phyloP scores from a whole-genome alignment of 306 rosid species.

The Ochetophila trinervis region DNA sequence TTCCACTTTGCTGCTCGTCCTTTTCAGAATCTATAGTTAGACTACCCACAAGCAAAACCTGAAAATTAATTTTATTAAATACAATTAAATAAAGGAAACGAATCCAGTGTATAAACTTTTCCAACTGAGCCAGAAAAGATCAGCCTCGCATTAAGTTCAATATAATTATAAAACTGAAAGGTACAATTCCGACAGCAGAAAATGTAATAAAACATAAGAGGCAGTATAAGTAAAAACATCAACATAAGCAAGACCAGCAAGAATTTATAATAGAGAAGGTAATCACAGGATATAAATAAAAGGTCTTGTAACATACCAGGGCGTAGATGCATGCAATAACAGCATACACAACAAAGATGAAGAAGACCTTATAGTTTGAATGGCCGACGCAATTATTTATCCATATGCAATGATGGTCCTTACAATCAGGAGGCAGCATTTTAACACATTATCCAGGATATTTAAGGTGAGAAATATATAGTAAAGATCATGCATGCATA shows the following conservation, averaged over 20 bases:
- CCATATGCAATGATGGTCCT: slow-evolving; percentile 99
- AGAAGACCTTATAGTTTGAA: slow-evolving; percentile 87
- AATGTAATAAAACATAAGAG: not conserved
- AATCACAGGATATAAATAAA: slow-evolving; percentile 8
- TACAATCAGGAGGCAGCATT: slow-evolving; percentile 41
- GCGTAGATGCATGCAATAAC: slow-evolving; percentile 79
- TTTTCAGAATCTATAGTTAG: slow-evolving; percentile 51
- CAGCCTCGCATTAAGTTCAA: slow-evolving; percentile 1
- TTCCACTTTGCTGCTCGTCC: slow-evolving; percentile 60
- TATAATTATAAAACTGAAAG: slow-evolving; percentile 8
- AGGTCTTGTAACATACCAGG: slow-evolving; percentile 59
- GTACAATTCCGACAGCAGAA: not conserved
- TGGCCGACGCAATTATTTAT: slow-evolving; percentile 94
- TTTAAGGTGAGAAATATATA: slow-evolving; percentile 18
- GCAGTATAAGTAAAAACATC: slow-evolving; percentile 12
- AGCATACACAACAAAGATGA: slow-evolving; percentile 77
- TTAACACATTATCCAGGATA: slow-evolving; percentile 34
- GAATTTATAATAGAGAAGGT: slow-evolving; percentile 11
- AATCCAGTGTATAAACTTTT: not conserved
- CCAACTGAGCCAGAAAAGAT: slow-evolving; percentile 15
- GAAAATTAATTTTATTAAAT: slow-evolving; percentile 23
- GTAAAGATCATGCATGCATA: slow-evolving; percentile 42
- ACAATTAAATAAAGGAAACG: slow-evolving; percentile 6
- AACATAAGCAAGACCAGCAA: slow-evolving; percentile 6
- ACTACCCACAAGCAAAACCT: slow-evolving; percentile 89